Conservation (phyloP, 345 rosid genomes). For the Pistacia integerrima region DNA sequence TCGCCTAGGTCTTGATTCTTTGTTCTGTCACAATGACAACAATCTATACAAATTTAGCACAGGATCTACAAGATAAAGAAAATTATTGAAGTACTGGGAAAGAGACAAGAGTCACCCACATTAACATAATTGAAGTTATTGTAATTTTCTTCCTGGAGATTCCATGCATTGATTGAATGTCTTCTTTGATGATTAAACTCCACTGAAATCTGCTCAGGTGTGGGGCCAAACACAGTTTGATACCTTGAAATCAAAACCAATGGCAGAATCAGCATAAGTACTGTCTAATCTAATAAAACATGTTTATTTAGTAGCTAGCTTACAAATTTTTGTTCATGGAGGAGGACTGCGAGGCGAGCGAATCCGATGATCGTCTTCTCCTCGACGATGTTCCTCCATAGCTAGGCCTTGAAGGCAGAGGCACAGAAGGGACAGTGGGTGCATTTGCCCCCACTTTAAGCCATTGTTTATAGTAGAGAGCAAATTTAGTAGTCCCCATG, state of each 20-base stretch:
- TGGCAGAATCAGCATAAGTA: neutral
- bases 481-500: constrained; percentile 50
- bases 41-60: constrained; percentile 2
- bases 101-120: constrained; percentile 34
- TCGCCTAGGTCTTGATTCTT: constrained; percentile 18
- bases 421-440: constrained; percentile 51
- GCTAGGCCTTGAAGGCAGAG: constrained; percentile 43
- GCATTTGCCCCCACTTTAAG: constrained; percentile 52
- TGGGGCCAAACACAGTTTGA: constrained; percentile 46
- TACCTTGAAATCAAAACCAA: constrained; percentile 31
- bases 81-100: neutral
- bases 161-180: constrained; percentile 28
- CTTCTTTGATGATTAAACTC: constrained; percentile 24
- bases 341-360: constrained; percentile 37
- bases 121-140: constrained; percentile 36
- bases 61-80: neutral
- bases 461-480: constrained; percentile 57
- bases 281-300: neutral
- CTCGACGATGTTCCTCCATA: constrained; percentile 21
- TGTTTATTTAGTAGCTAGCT: constrained; percentile 19
- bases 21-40: constrained; percentile 33
- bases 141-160: constrained; percentile 27
- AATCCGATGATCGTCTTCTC: constrained; percentile 57
- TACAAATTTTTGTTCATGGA: constrained; percentile 46
- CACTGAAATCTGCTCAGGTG: constrained; percentile 28